phyloP scores from a whole-genome alignment of 179 eudicot species.

The Silene noctiflora region DNA sequence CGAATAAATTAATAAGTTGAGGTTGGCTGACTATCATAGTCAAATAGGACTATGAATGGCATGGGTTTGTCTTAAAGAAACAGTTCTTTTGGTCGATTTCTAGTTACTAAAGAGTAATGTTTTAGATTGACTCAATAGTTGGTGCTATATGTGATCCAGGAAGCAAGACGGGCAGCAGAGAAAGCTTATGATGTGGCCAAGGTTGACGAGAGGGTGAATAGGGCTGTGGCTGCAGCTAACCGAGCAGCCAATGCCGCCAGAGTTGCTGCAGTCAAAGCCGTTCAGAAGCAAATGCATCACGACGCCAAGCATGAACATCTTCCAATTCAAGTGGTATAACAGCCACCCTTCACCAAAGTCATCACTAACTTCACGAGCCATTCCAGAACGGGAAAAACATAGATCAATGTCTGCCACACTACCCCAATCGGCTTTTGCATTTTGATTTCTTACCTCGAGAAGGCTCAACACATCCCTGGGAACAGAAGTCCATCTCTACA shows the following conservation, averaged over 20 bases:
- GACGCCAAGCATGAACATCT: conserved; percentile 30
- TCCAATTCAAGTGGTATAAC: conserved; percentile 37
- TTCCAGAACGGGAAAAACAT: conserved; percentile 9
- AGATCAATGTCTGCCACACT: conserved; percentile 2
- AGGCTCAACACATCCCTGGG: conserved; percentile 14
- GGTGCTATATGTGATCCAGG: conserved; percentile 34
- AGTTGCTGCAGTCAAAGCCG: conserved; percentile 80
- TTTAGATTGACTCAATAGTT: background rate
- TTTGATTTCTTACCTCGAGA: conserved; percentile 29
- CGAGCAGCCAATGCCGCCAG: conserved; percentile 76
- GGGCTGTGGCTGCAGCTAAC: conserved; percentile 65
- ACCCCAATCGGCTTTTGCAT: conserved; percentile 22
- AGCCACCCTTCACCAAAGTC: background rate
- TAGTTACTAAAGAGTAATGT: background rate
- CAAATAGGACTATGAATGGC: background rate
- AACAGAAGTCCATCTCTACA: conserved; percentile 5
- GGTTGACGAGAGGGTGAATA: conserved; percentile 73
- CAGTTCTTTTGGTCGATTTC: background rate
- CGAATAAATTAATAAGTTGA: background rate
- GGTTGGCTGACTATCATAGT: background rate
- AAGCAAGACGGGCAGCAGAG: conserved; percentile 70
- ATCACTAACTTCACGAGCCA: conserved; percentile 7
- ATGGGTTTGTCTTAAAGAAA: background rate
- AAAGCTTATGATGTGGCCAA: conserved; percentile 64
- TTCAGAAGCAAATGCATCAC: conserved; percentile 63